Conservation (phyloP, 2,329 filamentous ascomycete genomes). For the Venturia carpophila region DNA sequence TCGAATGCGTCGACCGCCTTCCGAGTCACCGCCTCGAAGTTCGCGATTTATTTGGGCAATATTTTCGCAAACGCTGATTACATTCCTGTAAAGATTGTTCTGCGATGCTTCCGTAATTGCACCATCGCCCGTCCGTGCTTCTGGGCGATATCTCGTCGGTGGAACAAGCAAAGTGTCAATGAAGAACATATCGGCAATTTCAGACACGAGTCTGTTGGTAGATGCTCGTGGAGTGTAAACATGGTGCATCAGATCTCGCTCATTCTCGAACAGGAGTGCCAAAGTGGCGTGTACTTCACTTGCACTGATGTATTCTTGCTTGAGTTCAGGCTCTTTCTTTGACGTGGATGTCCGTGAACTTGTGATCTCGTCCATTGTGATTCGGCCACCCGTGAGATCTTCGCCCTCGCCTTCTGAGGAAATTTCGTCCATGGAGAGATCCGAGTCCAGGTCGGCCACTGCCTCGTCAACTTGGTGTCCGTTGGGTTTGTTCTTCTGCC, state of each 20-base stretch:
- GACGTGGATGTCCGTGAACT: conserved; percentile 34
- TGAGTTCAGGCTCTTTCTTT: conserved; percentile 29
- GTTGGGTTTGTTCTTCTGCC: conserved; percentile 21
- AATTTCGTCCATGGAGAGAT: conserved; percentile 11
- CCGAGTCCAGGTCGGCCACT: conserved; percentile 51
- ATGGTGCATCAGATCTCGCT: conserved; percentile 74
- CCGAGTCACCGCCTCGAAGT: conserved; percentile 44
- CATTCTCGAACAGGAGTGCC: conserved; percentile 72
- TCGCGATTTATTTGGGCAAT: conserved; percentile 69
- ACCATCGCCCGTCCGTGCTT: conserved; percentile 70
- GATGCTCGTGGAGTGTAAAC: conserved; percentile 70
- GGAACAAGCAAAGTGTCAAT: conserved; percentile 78
- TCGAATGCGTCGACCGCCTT: conserved; percentile 43
- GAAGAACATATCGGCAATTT: conserved; percentile 92
- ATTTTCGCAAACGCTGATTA: conserved; percentile 65
- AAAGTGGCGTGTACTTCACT: conserved; percentile 77
- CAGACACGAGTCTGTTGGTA: conserved; percentile 45
- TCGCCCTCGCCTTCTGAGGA: conserved; percentile 14
- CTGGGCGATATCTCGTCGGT: conserved; percentile 84
- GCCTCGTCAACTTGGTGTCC: conserved; percentile 51
- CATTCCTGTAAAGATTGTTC: conserved; percentile 79
- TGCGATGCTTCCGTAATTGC: conserved; percentile 75
- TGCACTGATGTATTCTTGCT: conserved; percentile 66
- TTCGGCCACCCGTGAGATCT: conserved; percentile 1
- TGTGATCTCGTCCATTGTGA: conserved; percentile 1